Evolutionary conservation across 2,329 filamentous ascomycete genomes (phyloP), one percentile per base, ranked within the genome.

Genomic region (Alternaria sp.): DNA sequence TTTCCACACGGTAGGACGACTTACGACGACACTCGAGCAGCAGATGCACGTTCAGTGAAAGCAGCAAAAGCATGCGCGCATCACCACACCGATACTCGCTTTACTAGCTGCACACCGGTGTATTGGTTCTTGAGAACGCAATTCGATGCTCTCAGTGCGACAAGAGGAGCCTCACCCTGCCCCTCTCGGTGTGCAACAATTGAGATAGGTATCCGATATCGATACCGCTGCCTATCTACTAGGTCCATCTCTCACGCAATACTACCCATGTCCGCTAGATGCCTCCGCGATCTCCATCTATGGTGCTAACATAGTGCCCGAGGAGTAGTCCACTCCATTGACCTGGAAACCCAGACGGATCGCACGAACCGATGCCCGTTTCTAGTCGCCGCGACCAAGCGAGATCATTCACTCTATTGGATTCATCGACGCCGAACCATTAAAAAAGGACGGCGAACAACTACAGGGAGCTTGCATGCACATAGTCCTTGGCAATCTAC

Each of bases 1-100:
- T 71, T 68, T 74, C 64, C 49, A 56, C 44, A 45, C 20, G 15
- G 66, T 74, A 23, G 60, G 57, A 68, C 68, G 41, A 64, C 55
- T 55, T 47, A 58, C 43, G 37, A 20, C 46, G 50, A 37, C 44
- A 50, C 30, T 54, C 54, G 56, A 56, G 60, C 50, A 63, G 55
- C 59, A 49, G 58, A 56, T 55, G 37, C 20, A 51, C 20, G 30
- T 49, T 60, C 50, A 33, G 58, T 37, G 26, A 47, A 56, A 41
- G 43, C 41, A 49, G 50, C 47, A 53, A 26, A 56, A 14, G 15
- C 33, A 41, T 60, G n/a, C 30, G 37, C 33, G 41, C 28, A 33
- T 41, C 41, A 54, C 23, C n/a, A 21, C 11, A 26, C 15, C 21
- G 15, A 33, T 28, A 41, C 18, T 33, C 15, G 20, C 12, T 15